These are phyloP conservation scores for Exophiala sp. DNA, from an alignment of 2,329 filamentous ascomycete species.

Conservation along the genomic window DNA sequence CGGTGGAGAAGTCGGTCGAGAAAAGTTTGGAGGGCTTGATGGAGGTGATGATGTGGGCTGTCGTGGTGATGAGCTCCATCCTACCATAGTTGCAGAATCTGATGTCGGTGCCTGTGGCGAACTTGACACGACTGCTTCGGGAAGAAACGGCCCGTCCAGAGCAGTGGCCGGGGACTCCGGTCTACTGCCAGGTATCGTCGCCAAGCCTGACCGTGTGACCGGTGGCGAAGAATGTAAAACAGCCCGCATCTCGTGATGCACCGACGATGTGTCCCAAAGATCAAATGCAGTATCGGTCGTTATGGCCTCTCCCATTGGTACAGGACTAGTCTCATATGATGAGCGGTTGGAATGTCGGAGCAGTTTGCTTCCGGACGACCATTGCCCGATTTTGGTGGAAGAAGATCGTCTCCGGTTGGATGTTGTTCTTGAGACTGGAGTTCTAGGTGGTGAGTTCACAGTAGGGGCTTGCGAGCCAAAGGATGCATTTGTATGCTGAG, in stretches of 20 bases:
- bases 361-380: constrained; percentile 21
- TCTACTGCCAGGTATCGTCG: constrained; percentile 29
- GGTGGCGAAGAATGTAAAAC: constrained; percentile 27
- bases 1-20: constrained; percentile 26
- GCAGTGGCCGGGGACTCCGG: constrained; percentile 27
- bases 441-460: constrained; percentile 26
- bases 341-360: constrained; percentile 25
- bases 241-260: constrained; percentile 27
- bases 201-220: constrained; percentile 20
- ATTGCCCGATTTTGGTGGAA: constrained; percentile 17
- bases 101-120: constrained; percentile 23
- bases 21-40: constrained; percentile 30
- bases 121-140: constrained; percentile 19
- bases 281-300: constrained; percentile 27
- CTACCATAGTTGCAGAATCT: constrained; percentile 13
- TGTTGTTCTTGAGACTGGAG: constrained; percentile 20
- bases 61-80: constrained; percentile 23
- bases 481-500: constrained; percentile 16
- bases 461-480: constrained; percentile 27
- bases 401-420: constrained; percentile 21
- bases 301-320: constrained; percentile 23
- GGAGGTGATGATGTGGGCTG: constrained; percentile 25
- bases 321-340: constrained; percentile 22
- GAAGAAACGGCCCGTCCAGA: constrained; percentile 26
- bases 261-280: constrained; percentile 27